Evolutionary conservation across 2,329 filamentous ascomycete genomes (phyloP).

Genomic region (Ascochyta viciae-villosae): DNA sequence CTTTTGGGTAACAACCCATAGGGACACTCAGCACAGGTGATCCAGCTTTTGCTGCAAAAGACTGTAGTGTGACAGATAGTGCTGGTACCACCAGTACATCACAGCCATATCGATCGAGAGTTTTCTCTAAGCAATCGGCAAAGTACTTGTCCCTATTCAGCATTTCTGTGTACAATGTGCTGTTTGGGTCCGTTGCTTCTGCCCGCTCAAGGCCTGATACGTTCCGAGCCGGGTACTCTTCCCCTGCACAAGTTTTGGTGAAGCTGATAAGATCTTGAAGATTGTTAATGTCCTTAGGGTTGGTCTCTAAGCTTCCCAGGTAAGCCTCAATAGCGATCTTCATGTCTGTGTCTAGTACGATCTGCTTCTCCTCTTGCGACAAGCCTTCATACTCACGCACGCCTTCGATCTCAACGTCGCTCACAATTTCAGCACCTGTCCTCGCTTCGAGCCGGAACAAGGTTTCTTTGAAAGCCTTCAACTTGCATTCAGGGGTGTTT

Average conservation of each 20-base stretch:
- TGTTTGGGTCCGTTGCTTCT: conserved; percentile 50
- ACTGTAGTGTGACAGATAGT: conserved; percentile 54
- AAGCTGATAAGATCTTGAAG: conserved; percentile 61
- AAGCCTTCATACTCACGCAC: conserved; percentile 50
- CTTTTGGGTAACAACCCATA: conserved; percentile 60
- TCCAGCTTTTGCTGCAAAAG: conserved; percentile 46
- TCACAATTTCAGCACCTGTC: conserved; percentile 19
- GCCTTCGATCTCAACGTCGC: conserved; percentile 44
- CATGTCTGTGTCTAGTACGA: conserved; percentile 65
- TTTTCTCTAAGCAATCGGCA: conserved; percentile 64
- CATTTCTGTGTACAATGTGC: conserved; percentile 60
- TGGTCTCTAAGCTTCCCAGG: conserved; percentile 59
- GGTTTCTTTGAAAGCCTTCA: conserved; percentile 4
- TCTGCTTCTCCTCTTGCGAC: conserved; percentile 36
- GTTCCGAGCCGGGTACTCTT: conserved; percentile 65
- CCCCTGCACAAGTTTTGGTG: conserved; percentile 58
- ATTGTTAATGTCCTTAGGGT: conserved; percentile 61
- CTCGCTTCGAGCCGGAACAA: conserved; percentile 9
- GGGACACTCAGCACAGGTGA: conserved; percentile 67
- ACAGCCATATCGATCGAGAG: conserved; percentile 60
- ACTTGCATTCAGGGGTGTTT: background rate
- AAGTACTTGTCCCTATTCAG: conserved; percentile 59
- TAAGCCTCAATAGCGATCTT: conserved; percentile 62
- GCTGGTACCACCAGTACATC: conserved; percentile 67
- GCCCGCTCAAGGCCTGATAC: conserved; percentile 45